Evolutionary conservation across 1,284 basidiomycete species (phyloP), one percentile per base, ranked within the genome.

Genomic region (Porodaedalea pini): DNA sequence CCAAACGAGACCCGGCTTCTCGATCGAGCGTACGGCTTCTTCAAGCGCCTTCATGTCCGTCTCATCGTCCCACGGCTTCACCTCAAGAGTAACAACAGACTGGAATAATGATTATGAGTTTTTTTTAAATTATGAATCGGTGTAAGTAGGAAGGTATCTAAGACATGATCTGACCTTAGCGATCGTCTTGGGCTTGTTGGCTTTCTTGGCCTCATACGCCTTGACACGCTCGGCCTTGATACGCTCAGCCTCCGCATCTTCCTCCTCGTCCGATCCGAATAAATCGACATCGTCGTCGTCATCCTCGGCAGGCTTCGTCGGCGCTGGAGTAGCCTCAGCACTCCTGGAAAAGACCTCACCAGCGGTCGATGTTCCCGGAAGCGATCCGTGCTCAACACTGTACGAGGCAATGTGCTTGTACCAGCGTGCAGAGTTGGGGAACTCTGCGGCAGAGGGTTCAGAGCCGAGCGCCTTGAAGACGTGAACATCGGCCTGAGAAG

Each of bases 1-100:
- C 96, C 97, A 99, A 54, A 98, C 83, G 63, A 99, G 88, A 70
- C 97, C 96, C 59, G 92, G 89, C 79, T 85, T 78, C 74, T 94
- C 84, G 68, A 99, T 88, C 29, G 88, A 86, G 63, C 96, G 88
- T 57, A 99, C 94, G 43, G 78, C 68, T 41, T 80, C 74, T 76
- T 99, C 96, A 65, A 99, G 81, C 56, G 77, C 88, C 54, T 71
- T 81, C 93, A 99, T 94, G 78, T 98, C 92, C 60, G 96, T 99
- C 80, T 98, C 94, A 73, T 98, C 95, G 72, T 99, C 96, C 96
- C 95, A 96, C 49, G 95, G 96, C 78, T 98, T 99, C 64, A 99
- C 94, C 66, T 98, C 94, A 67, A 98, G 78, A 55, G 97, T 99
- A 54, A 96, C 93, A 62, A 96, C 83, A 64, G 93, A 96, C 92